Percentiles rank a stretch among this genome's conserved stretches.
These are phyloP conservation scores for Cucumis melo DNA, from an alignment of 306 rosid species.

Conservation along the genomic window DNA sequence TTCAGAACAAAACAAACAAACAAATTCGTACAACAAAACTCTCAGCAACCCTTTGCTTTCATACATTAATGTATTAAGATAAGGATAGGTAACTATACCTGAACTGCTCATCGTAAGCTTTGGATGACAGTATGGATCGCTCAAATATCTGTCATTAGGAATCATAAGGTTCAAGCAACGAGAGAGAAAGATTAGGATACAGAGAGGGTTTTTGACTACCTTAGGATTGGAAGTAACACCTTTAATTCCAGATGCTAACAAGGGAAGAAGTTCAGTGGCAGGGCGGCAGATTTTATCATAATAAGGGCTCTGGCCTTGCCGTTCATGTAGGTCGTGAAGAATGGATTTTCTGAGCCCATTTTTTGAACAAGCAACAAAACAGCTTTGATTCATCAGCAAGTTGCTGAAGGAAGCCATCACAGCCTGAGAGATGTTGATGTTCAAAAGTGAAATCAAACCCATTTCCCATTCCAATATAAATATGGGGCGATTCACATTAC, in stretches of 20 bases:
- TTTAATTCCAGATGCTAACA: slow-evolving; percentile 63
- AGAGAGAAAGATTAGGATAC: neutral
- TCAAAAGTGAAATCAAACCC: neutral
- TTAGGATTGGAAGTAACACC: slow-evolving; percentile 98
- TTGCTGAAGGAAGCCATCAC: neutral
- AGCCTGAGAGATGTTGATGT: neutral
- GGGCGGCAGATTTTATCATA: slow-evolving; percentile 93
- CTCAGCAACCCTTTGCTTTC: neutral
- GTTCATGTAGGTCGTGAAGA: slow-evolving; percentile 82
- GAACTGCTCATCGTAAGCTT: neutral
- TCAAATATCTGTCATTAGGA: neutral
- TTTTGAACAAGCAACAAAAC: neutral
- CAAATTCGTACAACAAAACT: neutral
- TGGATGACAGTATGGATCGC: neutral
- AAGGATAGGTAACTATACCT: neutral
- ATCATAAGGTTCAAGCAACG: neutral
- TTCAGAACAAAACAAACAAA: neutral
- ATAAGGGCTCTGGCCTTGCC: slow-evolving; percentile 96
- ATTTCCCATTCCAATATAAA: no score
- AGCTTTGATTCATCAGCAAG: neutral
- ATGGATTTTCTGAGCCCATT: neutral
- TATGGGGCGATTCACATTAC: neutral
- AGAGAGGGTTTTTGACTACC: slow-evolving; percentile 19
- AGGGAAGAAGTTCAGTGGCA: slow-evolving; percentile 74
- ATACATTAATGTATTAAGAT: neutral